phyloP scores from a whole-genome alignment of 164 flowering plant genomes.

The Kingdonia uniflora region DNA sequence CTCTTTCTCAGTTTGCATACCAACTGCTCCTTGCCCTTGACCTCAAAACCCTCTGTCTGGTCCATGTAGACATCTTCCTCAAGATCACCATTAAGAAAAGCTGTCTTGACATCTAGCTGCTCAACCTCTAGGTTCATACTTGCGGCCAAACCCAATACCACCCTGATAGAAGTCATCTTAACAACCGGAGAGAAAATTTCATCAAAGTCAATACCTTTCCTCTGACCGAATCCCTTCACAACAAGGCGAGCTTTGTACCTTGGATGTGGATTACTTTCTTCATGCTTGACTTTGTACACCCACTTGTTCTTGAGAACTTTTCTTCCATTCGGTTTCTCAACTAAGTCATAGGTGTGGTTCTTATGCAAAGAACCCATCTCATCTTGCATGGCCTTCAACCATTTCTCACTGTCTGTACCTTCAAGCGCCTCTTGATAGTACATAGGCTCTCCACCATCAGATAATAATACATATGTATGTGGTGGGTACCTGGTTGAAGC shows the following conservation, averaged over 20 bases:
- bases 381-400: too few species aligned
- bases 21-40: neutral
- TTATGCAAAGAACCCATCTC: too few species aligned
- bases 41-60: neutral
- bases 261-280: too few species aligned
- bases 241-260: neutral
- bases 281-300: too few species aligned
- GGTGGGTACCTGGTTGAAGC: too few species aligned
- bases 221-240: neutral
- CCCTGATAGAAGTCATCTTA: neutral
- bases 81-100: neutral
- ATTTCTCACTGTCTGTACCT: too few species aligned
- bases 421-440: too few species aligned
- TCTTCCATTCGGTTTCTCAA: too few species aligned
- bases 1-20: neutral
- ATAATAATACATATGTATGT: too few species aligned
- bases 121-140: neutral
- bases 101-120: conserved; percentile 2
- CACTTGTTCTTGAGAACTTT: too few species aligned
- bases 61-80: neutral
- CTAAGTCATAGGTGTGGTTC: too few species aligned
- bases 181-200: neutral
- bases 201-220: neutral
- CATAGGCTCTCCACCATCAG: too few species aligned
- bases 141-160: neutral